Percentiles rank a stretch among this genome's conserved stretches.
Conservation (phyloP, 257 asterid genomes). For the Fraxinus quadrangulata region DNA sequence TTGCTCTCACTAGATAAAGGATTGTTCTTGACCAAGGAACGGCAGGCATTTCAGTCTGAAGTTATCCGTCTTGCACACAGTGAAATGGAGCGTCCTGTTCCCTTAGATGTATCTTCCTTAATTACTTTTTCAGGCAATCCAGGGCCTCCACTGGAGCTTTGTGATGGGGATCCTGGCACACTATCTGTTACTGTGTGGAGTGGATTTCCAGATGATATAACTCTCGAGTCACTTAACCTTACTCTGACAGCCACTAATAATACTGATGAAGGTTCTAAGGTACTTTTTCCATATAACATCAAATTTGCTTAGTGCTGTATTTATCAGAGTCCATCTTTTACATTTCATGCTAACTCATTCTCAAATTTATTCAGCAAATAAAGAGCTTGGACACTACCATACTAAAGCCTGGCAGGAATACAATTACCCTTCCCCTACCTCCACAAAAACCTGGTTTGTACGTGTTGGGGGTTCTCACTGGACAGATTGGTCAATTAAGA, state of each 20-base stretch:
- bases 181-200: constrained; percentile 89
- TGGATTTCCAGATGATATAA: constrained; percentile 96
- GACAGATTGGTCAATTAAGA: constrained; percentile 93
- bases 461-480: constrained; percentile 95
- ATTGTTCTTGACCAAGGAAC: constrained; percentile 78
- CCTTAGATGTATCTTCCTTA: constrained; percentile 90
- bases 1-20: constrained; percentile 87
- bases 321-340: constrained; percentile 28
- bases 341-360: constrained; percentile 23
- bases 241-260: constrained; percentile 79
- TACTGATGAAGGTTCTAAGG: constrained; percentile 98
- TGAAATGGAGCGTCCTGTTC: constrained; percentile 96
- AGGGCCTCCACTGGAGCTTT: constrained; percentile 88
- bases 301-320: constrained; percentile 28
- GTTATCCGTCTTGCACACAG: constrained; percentile 93
- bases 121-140: constrained; percentile 91
- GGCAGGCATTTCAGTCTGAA: constrained; percentile 95
- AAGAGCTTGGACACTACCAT: constrained; percentile 76
- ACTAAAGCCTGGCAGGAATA: constrained; percentile 84
- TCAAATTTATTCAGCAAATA: constrained; percentile 61
- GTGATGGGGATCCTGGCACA: constrained; percentile 97
- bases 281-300: constrained; percentile 39
- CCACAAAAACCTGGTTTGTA: constrained; percentile 98
- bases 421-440: constrained; percentile 70
- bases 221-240: constrained; percentile 92